Evolutionary conservation across 2,329 filamentous ascomycete genomes (phyloP).

Genomic region (Ophiocordyceps australis): DNA sequence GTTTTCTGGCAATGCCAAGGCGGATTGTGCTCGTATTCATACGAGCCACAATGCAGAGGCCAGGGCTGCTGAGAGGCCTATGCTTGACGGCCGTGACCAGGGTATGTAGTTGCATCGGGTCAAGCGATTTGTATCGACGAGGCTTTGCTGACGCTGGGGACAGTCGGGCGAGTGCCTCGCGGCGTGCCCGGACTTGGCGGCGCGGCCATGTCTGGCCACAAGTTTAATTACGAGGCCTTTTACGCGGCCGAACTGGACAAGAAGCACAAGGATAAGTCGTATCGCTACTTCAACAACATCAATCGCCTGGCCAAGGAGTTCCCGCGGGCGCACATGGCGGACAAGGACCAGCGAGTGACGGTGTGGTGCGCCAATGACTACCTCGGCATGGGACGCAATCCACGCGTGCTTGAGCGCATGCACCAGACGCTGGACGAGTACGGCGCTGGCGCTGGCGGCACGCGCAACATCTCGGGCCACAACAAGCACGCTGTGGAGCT

Average conservation of each 20-base stretch:
- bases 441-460: constrained; percentile 86
- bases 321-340: constrained; percentile 79
- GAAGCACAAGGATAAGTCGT: constrained; percentile 99
- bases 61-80: constrained; percentile 47
- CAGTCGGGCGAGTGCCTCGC: too few relatives aligned
- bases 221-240: constrained; percentile 84
- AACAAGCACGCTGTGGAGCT: constrained; percentile 84
- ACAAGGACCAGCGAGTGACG: constrained; percentile 69
- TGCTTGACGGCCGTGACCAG: constrained; percentile 28
- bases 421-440: constrained; percentile 90
- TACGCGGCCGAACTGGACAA: constrained; percentile 83
- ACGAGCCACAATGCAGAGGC: constrained; percentile 64
- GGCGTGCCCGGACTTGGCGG: too few relatives aligned
- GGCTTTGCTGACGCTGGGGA: too few relatives aligned
- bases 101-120: constrained; percentile 19
- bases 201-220: constrained; percentile 5
- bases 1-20: constrained; percentile 29
- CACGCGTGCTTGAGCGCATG: constrained; percentile 74
- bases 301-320: constrained; percentile 95
- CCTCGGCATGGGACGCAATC: constrained; percentile 90
- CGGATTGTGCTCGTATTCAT: constrained; percentile 60
- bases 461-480: constrained; percentile 93
- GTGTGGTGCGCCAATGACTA: constrained; percentile 99
- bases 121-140: not conserved
- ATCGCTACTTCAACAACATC: constrained; percentile 99